A percentile compares a stretch with the other conserved stretches of the same genome.
These are phyloP conservation scores for Blastomyces gilchristii DNA, from an alignment of 2,329 filamentous ascomycete species.

Conservation along the genomic window DNA sequence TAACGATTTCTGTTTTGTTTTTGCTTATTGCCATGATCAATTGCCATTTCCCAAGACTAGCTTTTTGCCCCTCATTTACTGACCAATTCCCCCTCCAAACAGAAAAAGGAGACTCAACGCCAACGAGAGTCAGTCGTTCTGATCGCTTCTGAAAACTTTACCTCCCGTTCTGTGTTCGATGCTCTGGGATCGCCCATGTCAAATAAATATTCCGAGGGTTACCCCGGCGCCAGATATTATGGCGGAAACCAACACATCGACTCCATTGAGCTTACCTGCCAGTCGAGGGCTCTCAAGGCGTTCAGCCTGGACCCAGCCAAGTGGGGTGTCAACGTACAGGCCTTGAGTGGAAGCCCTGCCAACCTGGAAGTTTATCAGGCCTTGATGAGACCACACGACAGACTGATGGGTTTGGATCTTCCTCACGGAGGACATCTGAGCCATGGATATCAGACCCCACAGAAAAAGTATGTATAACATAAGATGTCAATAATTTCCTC, in stretches of 20 bases:
- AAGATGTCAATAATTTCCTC: not conserved
- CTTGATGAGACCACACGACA: constrained; percentile 81
- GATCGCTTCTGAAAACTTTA: constrained; percentile 99
- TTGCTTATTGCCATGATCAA: not conserved
- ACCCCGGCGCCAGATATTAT: constrained; percentile 96
- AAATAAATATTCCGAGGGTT: constrained; percentile 99
- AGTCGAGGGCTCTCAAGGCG: constrained; percentile 80
- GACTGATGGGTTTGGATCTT: constrained; percentile 92
- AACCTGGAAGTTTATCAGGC: constrained; percentile 98
- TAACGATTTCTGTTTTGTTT: constrained; percentile 14
- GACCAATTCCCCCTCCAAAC: constrained; percentile 11
- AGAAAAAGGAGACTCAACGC: constrained; percentile 90
- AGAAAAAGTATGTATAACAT: constrained; percentile 55
- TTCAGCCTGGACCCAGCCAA: constrained; percentile 78
- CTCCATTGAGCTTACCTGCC: constrained; percentile 88
- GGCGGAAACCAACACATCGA: constrained; percentile 99
- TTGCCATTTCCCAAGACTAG: not conserved
- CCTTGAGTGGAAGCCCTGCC: constrained; percentile 81
- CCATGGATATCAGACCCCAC: constrained; percentile 93
- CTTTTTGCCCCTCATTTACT: constrained; percentile 3
- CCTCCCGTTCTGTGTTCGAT: constrained; percentile 94
- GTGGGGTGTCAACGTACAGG: constrained; percentile 99
- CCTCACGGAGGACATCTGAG: constrained; percentile 93
- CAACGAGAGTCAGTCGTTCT: constrained; percentile 98
- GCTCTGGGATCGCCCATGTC: constrained; percentile 89